Evolutionary conservation across 2,329 filamentous ascomycete species (phyloP).

Genomic region (Bipolaris zeicola): DNA sequence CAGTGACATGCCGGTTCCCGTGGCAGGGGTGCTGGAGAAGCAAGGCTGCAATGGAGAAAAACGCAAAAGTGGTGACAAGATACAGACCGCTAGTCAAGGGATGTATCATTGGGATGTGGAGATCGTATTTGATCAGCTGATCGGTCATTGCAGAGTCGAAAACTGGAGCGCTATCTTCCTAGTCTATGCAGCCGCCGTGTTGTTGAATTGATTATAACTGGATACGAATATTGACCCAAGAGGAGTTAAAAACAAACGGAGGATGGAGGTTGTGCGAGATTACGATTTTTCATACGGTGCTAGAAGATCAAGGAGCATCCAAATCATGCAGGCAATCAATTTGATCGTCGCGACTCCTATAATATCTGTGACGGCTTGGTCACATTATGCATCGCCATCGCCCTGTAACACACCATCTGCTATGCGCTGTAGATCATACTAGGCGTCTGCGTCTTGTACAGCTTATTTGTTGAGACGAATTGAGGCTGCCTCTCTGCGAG

Average conservation of each 20-base stretch:
- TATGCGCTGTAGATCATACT: neutral
- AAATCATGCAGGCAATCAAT: neutral
- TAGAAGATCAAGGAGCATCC: neutral
- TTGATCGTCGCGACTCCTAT: neutral
- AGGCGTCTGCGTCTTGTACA: neutral
- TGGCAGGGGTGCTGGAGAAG: neutral
- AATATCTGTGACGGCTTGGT: neutral
- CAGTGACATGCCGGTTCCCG: neutral
- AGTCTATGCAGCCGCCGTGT: no score
- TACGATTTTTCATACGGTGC: neutral
- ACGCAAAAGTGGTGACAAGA: neutral
- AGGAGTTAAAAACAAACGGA: no score
- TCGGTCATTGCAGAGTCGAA: no score
- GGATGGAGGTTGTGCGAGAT: neutral
- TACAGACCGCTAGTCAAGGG: neutral
- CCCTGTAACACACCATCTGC: neutral
- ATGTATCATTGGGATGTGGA: neutral
- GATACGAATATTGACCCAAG: no score
- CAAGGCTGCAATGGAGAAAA: neutral
- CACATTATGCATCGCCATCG: neutral
- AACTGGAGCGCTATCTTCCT: no score
- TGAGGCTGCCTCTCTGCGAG: neutral
- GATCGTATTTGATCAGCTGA: no score
- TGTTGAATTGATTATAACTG: no score
- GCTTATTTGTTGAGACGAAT: neutral